These are phyloP conservation scores for Beauveria bassiana DNA, from an alignment of 2,329 filamentous ascomycete species.

Conservation along the genomic window DNA sequence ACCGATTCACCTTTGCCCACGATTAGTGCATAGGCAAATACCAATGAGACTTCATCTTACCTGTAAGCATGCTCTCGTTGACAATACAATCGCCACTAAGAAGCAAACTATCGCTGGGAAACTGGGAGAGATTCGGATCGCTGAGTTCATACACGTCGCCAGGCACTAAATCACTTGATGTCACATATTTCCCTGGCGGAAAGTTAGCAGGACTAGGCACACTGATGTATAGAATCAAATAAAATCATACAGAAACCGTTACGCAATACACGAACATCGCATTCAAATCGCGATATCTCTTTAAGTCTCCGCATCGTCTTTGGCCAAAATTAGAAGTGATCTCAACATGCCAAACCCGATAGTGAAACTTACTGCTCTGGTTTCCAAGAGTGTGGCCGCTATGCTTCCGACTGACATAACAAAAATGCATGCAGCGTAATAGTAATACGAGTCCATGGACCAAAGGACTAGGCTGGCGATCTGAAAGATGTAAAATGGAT, in stretches of 20 bases:
- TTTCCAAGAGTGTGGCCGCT: slow-evolving; percentile 80
- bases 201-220: background rate
- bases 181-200: slow-evolving; percentile 64
- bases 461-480: slow-evolving; percentile 88
- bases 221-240: background rate
- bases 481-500: slow-evolving; percentile 98
- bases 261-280: slow-evolving; percentile 84
- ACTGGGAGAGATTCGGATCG: slow-evolving; percentile 78
- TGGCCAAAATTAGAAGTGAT: background rate
- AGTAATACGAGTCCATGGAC: slow-evolving; percentile 96
- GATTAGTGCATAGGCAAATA: slow-evolving; percentile 8
- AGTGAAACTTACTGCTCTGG: slow-evolving; percentile 58
- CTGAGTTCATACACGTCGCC: slow-evolving; percentile 96
- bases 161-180: slow-evolving; percentile 82
- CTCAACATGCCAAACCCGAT: background rate
- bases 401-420: slow-evolving; percentile 92
- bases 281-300: slow-evolving; percentile 91
- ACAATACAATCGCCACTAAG: slow-evolving; percentile 95
- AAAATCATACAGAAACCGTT: slow-evolving; percentile 78
- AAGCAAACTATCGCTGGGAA: slow-evolving; percentile 87
- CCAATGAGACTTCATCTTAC: slow-evolving; percentile 27
- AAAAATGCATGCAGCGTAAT: slow-evolving; percentile 93
- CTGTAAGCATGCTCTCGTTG: slow-evolving; percentile 97
- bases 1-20: slow-evolving; percentile 68
- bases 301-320: slow-evolving; percentile 82